phyloP scores from a whole-genome alignment of 768 basidiomycete genomes.

The Termitomyces sp. region DNA sequence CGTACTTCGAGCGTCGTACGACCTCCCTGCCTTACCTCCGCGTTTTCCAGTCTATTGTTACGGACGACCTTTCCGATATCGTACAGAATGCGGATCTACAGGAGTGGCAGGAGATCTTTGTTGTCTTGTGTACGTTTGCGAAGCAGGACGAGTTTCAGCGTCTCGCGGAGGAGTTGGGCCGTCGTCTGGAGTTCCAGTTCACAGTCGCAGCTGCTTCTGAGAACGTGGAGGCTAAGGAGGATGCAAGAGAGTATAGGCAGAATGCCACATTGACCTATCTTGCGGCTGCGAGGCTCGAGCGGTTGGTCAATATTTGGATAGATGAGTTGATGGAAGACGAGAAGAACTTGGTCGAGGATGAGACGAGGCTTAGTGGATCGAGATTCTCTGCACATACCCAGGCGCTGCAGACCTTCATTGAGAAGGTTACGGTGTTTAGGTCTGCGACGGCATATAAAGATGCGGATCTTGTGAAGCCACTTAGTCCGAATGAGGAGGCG shows the following conservation, averaged over 20 bases:
- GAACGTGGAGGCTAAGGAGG: slow-evolving; percentile 35
- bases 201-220: slow-evolving; percentile 53
- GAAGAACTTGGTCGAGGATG: slow-evolving; percentile 38
- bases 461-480: slow-evolving; percentile 50
- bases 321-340: slow-evolving; percentile 92
- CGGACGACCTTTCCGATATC: slow-evolving; percentile 87
- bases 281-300: slow-evolving; percentile 85
- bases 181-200: slow-evolving; percentile 84
- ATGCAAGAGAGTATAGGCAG: slow-evolving; percentile 60
- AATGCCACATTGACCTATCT: slow-evolving; percentile 93
- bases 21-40: slow-evolving; percentile 82
- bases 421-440: slow-evolving; percentile 95
- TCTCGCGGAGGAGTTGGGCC: slow-evolving; percentile 91
- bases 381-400: slow-evolving; percentile 78
- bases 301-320: slow-evolving; percentile 86
- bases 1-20: slow-evolving; percentile 86
- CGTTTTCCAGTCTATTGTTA: slow-evolving; percentile 91
- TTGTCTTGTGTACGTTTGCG: slow-evolving; percentile 94
- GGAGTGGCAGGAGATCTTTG: slow-evolving; percentile 97
- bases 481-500: slow-evolving; percentile 39
- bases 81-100: slow-evolving; percentile 94
- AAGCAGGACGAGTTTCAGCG: slow-evolving; percentile 76
- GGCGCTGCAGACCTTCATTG: slow-evolving; percentile 90
- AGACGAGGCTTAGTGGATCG: slow-evolving; percentile 42
- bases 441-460: slow-evolving; percentile 80